Conservation (phyloP, 2,329 filamentous ascomycete genomes). For the Eutypa lata region DNA sequence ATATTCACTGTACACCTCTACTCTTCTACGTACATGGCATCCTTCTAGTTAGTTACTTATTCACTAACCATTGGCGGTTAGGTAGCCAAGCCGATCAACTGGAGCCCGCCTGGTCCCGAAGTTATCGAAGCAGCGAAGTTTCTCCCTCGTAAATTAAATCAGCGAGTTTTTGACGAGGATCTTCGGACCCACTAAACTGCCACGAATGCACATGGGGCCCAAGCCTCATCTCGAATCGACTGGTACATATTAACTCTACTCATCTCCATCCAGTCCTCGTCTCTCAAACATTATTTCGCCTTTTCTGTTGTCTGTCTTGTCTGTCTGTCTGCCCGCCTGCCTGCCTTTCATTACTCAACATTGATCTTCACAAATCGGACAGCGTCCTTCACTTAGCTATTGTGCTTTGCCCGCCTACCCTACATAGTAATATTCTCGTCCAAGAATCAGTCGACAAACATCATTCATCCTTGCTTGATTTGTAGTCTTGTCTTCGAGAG, state of each 20-base stretch:
- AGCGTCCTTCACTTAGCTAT: slow-evolving; percentile 15
- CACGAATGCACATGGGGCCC: not conserved
- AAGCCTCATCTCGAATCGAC: slow-evolving; percentile 1
- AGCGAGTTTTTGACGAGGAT: not conserved
- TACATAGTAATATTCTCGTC: slow-evolving; percentile 5
- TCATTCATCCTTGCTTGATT: slow-evolving; percentile 17
- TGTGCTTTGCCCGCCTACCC: slow-evolving; percentile 11
- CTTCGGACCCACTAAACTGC: not conserved
- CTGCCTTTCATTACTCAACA: slow-evolving; percentile 14
- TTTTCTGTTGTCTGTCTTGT: not conserved
- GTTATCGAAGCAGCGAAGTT: not conserved
- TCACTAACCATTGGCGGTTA: too few relatives aligned
- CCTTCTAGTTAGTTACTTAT: too few relatives aligned
- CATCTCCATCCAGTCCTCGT: not conserved
- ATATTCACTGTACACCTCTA: not conserved
- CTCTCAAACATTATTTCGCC: not conserved
- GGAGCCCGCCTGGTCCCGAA: not conserved
- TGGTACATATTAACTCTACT: not conserved
- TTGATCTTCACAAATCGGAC: slow-evolving; percentile 15
- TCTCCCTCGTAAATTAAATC: slow-evolving; percentile 1
- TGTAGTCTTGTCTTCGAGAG: slow-evolving; percentile 3
- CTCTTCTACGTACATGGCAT: too few relatives aligned
- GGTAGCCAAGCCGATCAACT: not conserved
- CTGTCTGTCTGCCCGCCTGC: not conserved
- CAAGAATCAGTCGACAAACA: slow-evolving; percentile 11